Percentiles rank a stretch among this genome's conserved stretches.
phyloP scores from a whole-genome alignment of 306 rosid genomes.

The Ormosia semicastrata region DNA sequence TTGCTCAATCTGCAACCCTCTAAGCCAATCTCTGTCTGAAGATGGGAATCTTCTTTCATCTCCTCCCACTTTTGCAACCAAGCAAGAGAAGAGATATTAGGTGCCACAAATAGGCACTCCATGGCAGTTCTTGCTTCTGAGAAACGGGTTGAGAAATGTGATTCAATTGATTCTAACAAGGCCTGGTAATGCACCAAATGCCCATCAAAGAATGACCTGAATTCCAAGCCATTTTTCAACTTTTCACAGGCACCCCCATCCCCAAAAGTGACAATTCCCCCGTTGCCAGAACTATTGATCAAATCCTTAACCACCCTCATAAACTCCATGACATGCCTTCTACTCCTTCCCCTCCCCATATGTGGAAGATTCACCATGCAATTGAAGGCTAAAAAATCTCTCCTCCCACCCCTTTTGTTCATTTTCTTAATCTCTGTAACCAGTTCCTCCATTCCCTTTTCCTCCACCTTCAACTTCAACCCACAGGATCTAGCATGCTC shows the following conservation, averaged over 20 bases:
- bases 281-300: constrained; percentile 24
- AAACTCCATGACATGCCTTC: constrained; percentile 42
- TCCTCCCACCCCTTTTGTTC: constrained; percentile 35
- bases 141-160: no score
- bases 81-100: no score
- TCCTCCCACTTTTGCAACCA: no score
- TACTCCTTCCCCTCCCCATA: constrained; percentile 44
- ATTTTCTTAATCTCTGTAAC: constrained; percentile 33
- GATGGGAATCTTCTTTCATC: no score
- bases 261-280: constrained; percentile 41
- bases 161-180: no score
- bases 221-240: constrained; percentile 25
- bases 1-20: constrained; percentile 34
- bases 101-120: no score
- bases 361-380: constrained; percentile 46
- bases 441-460: constrained; percentile 35
- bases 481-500: constrained; percentile 33
- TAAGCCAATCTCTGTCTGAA: no score
- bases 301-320: constrained; percentile 34
- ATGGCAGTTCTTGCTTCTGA: no score
- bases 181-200: no score
- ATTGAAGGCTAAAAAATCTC: constrained; percentile 48
- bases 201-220: constrained; percentile 45
- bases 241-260: constrained; percentile 43
- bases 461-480: constrained; percentile 38